Conservation (phyloP, 2,329 filamentous ascomycete genomes). For the Fusarium burgessii region DNA sequence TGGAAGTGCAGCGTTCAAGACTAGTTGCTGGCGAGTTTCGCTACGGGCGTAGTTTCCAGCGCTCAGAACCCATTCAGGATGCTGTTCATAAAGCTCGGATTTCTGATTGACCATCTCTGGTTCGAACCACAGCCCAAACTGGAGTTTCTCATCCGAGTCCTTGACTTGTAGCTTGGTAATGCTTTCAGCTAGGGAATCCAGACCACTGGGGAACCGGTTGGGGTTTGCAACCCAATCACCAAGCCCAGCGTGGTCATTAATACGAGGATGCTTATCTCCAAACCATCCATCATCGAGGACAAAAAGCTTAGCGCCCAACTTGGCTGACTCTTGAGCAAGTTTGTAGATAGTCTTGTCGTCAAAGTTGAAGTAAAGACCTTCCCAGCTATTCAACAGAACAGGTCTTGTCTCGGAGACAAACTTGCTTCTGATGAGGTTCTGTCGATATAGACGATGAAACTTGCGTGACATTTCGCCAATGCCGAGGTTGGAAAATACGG, state of each 20-base stretch:
- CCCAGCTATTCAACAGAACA: slow-evolving; percentile 73
- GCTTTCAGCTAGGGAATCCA: slow-evolving; percentile 62
- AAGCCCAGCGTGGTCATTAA: slow-evolving; percentile 67
- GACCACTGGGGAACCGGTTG: slow-evolving; percentile 67
- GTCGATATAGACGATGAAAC: slow-evolving; percentile 71
- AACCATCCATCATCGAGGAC: slow-evolving; percentile 78
- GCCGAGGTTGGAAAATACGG: slow-evolving; percentile 69
- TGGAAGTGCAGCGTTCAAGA: slow-evolving; percentile 69
- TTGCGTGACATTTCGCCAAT: slow-evolving; percentile 71
- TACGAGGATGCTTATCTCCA: slow-evolving; percentile 67
- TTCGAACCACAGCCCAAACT: slow-evolving; percentile 75
- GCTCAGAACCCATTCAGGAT: slow-evolving; percentile 74
- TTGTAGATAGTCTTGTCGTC: slow-evolving; percentile 67
- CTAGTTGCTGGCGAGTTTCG: slow-evolving; percentile 67
- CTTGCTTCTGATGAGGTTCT: slow-evolving; percentile 70
- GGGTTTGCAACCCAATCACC: slow-evolving; percentile 73
- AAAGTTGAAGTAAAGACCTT: slow-evolving; percentile 69
- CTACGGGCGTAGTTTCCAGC: slow-evolving; percentile 68
- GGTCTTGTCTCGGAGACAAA: slow-evolving; percentile 65
- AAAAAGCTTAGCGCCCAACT: slow-evolving; percentile 70
- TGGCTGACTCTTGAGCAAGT: slow-evolving; percentile 67
- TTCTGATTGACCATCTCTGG: slow-evolving; percentile 76
- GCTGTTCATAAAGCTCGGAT: slow-evolving; percentile 69
- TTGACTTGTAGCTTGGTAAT: slow-evolving; percentile 63
- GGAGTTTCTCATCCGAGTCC: slow-evolving; percentile 60